Percentiles rank a stretch among this genome's conserved stretches.
phyloP scores from a whole-genome alignment of 176 grass and related monocot genomes.

The Triticum dicoccoides region DNA sequence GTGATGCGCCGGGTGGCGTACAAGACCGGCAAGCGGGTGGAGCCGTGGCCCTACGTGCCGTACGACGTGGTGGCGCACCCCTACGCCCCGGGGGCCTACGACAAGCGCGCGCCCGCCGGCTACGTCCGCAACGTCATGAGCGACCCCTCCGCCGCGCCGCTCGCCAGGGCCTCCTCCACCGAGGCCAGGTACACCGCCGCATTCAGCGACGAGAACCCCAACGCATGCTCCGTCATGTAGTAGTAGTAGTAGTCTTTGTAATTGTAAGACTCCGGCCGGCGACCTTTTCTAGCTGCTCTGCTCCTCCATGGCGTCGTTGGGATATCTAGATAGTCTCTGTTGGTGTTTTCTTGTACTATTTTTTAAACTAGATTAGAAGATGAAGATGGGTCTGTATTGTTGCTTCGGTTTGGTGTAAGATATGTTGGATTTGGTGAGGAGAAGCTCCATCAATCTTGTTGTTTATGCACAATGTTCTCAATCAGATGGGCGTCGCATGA shows the following conservation, averaged over 20 bases:
- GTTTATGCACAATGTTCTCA: background rate
- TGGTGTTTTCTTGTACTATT: no score
- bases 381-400: background rate
- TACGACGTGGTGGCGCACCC: slow-evolving; percentile 79
- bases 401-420: background rate
- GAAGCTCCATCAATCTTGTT: background rate
- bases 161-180: slow-evolving; percentile 63
- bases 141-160: slow-evolving; percentile 60
- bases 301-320: no score
- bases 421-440: background rate
- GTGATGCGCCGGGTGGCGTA: slow-evolving; percentile 57
- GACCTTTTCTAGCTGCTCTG: no score
- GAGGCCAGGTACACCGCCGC: slow-evolving; percentile 61
- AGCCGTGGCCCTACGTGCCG: slow-evolving; percentile 81
- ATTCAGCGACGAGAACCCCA: slow-evolving; percentile 92
- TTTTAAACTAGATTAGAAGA: no score
- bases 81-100: slow-evolving; percentile 76
- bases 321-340: background rate
- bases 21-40: slow-evolving; percentile 77
- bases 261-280: no score
- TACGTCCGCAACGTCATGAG: slow-evolving; percentile 68
- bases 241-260: no score
- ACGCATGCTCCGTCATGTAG: slow-evolving; percentile 75
- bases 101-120: slow-evolving; percentile 64
- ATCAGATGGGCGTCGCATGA: background rate